Evolutionary conservation across 768 basidiomycete genomes (phyloP).

Genomic region (Lactarius sp.): DNA sequence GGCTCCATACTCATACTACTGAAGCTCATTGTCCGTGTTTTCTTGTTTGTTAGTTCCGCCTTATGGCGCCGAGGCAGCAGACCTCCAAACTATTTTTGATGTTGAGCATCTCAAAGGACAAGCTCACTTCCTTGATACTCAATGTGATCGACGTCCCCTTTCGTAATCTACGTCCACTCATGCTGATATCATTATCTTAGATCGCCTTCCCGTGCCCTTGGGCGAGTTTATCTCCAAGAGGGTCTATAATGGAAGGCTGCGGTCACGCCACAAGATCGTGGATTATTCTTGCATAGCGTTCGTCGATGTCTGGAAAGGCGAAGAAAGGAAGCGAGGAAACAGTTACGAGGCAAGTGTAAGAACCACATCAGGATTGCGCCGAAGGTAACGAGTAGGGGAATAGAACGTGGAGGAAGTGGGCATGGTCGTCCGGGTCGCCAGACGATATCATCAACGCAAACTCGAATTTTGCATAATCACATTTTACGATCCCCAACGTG

Average conservation of each 20-base stretch:
- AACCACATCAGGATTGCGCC: not conserved
- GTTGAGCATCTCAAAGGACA: conserved; percentile 36
- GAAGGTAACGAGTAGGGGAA: not conserved
- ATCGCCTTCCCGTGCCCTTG: conserved; percentile 47
- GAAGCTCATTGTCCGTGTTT: not conserved
- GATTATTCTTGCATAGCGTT: conserved; percentile 40
- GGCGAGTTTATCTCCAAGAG: conserved; percentile 46
- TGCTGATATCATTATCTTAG: conserved; percentile 29
- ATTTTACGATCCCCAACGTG: conserved; percentile 51
- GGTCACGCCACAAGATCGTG: conserved; percentile 36
- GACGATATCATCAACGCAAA: not conserved
- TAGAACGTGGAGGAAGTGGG: conserved; percentile 13
- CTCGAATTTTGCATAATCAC: conserved; percentile 45
- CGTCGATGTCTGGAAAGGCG: conserved; percentile 39
- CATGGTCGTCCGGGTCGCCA: conserved; percentile 13
- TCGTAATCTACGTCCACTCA: not conserved
- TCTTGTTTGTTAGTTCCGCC: conserved; percentile 42
- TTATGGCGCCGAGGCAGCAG: conserved; percentile 40
- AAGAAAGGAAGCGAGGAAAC: conserved; percentile 35
- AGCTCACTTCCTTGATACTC: conserved; percentile 42
- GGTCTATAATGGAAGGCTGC: conserved; percentile 41
- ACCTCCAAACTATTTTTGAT: conserved; percentile 45
- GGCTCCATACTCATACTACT: too few relatives aligned
- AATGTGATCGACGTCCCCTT: conserved; percentile 34
- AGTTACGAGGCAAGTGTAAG: not conserved